Conservation (phyloP, 202 grass and related monocot genomes). For the Schoenoplectus triqueter region DNA sequence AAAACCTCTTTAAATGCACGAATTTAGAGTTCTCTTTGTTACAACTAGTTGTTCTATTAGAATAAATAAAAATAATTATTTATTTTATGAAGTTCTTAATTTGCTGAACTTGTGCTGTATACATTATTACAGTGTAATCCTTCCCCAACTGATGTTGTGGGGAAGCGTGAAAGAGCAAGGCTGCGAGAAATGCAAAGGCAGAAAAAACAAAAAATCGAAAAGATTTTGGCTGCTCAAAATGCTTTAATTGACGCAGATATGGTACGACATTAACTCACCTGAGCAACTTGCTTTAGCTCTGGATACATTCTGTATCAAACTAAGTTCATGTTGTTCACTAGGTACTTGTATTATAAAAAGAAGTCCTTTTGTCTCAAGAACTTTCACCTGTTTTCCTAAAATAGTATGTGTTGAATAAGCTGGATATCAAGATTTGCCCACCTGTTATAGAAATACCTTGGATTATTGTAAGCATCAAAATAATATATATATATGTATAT, state of each 20-base stretch:
- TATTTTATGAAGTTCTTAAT: not conserved
- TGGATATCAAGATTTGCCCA: not conserved
- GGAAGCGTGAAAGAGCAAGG: conserved; percentile 65
- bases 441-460: conserved; percentile 6
- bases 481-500: not conserved
- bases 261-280: conserved; percentile 43
- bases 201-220: conserved; percentile 69
- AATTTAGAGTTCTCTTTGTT: not conserved
- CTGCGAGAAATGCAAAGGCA: conserved; percentile 60
- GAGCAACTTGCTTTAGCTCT: conserved; percentile 20
- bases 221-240: conserved; percentile 66
- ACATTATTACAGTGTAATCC: conserved; percentile 44
- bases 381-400: not conserved
- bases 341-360: not conserved
- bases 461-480: not conserved
- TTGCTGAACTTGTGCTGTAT: not conserved
- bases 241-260: conserved; percentile 71
- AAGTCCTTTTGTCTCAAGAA: conserved; percentile 6
- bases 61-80: not conserved
- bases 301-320: conserved; percentile 19
- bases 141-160: conserved; percentile 41
- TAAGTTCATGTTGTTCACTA: not conserved
- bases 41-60: not conserved
- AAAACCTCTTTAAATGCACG: not conserved
- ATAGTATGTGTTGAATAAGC: not conserved